Evolutionary conservation across 305 asterid genomes (phyloP), one percentile per base, ranked within the genome.

Genomic region (Striga hermonthica): DNA sequence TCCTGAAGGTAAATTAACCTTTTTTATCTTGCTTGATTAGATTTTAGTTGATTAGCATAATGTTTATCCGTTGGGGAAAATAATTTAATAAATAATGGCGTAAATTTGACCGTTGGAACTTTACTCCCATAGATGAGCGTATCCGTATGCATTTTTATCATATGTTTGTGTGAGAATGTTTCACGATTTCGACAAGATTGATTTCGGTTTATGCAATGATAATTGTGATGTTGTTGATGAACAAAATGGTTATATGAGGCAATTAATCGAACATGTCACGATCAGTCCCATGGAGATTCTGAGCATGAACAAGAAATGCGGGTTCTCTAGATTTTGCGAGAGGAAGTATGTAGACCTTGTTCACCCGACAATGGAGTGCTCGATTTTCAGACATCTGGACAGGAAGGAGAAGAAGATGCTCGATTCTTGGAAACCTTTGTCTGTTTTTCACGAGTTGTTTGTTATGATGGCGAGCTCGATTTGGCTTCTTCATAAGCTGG

Each of bases 401-500:
- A 71, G 80, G 79, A 86, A 84, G 76, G 96, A 86, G 75, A 96
- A 87, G 73, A 88, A 73, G 66, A 90, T 86, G 59, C 64, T 90
- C 86, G 84, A 83, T 67, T 88, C 98, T 0, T 93, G 97, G 98
- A 90, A 81, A 66, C 89, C 95, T 0, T 48, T 87, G 77, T 65
- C 81, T 31, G 84, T 85, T 66, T 90, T 93, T 69, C 86, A 82
- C 40, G 97, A 93, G 79, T 83, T 84, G 44, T 93, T 87, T 79
- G 88, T 90, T 54, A 78, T 84, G 78, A 84, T 90, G 96, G 85
- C 96, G 13, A 90, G 97, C 85, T 83, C 99, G 0, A 67, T 86
- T 58, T 93, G 99, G 99, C 76, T 86, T 73, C 90, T 90, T 50
- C 97, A 93, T 75, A 88, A 86, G 83, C 59, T 93, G 74, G 95